phyloP scores from a whole-genome alignment of 768 basidiomycete species.

The Dendrothele bispora region DNA sequence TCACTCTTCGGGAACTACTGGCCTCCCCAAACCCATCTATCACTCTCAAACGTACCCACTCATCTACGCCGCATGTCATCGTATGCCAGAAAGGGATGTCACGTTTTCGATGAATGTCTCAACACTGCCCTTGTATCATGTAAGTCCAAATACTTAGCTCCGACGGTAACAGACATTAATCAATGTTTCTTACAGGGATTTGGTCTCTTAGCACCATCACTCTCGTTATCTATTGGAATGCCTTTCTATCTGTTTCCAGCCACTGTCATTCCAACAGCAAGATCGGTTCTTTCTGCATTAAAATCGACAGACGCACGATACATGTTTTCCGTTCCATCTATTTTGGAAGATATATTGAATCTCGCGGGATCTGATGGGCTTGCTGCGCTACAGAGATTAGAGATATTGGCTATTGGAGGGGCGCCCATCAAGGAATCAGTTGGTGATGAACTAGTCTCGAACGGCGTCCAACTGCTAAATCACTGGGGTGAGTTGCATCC shows the following conservation, averaged over 20 bases:
- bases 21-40: slow-evolving; percentile 47
- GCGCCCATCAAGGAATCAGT: slow-evolving; percentile 39
- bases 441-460: slow-evolving; percentile 24
- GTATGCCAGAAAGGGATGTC: slow-evolving; percentile 28
- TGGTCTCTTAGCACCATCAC: slow-evolving; percentile 33
- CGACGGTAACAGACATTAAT: not conserved
- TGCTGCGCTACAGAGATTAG: slow-evolving; percentile 29
- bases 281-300: slow-evolving; percentile 22
- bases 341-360: slow-evolving; percentile 34
- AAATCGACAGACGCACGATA: slow-evolving; percentile 28
- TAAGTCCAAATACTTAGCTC: slow-evolving; percentile 15
- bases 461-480: slow-evolving; percentile 36
- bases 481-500: too few relatives aligned
- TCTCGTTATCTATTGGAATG: slow-evolving; percentile 37
- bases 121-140: slow-evolving; percentile 39
- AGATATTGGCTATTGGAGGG: slow-evolving; percentile 36
- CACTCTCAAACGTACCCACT: slow-evolving; percentile 34
- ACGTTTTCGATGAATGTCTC: slow-evolving; percentile 32
- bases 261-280: slow-evolving; percentile 34
- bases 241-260: slow-evolving; percentile 36
- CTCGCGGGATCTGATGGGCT: slow-evolving; percentile 19
- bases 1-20: slow-evolving; percentile 52
- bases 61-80: slow-evolving; percentile 33
- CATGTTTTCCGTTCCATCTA: slow-evolving; percentile 38
- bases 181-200: slow-evolving; percentile 28